These are phyloP conservation scores for Trichosporon sp. DNA, from an alignment of 1,284 basidiomycete genomes.

Conservation along the genomic window DNA sequence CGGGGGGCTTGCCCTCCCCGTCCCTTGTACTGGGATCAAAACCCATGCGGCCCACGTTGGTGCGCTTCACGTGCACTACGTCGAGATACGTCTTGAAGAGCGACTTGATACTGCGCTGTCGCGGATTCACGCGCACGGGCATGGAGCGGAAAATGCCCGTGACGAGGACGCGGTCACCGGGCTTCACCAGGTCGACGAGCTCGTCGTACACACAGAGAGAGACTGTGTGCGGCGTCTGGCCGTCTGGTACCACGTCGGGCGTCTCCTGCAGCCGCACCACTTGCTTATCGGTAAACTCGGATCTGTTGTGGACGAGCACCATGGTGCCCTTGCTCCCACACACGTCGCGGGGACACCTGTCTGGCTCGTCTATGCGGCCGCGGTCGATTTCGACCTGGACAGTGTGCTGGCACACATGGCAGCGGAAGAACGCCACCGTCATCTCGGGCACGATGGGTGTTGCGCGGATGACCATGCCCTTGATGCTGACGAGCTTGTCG, in stretches of 20 bases:
- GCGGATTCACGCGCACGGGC: conserved; percentile 86
- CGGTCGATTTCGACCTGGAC: conserved; percentile 92
- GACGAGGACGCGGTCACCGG: conserved; percentile 84
- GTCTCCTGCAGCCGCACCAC: conserved; percentile 94
- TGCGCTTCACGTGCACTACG: conserved; percentile 84
- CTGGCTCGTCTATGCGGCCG: conserved; percentile 89
- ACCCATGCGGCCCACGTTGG: conserved; percentile 63
- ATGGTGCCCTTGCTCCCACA: conserved; percentile 83
- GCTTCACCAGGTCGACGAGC: conserved; percentile 88
- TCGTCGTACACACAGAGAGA: conserved; percentile 95
- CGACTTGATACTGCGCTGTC: conserved; percentile 85
- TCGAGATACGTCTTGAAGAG: conserved; percentile 95
- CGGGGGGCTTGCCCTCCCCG: conserved; percentile 54
- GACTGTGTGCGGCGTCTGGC: conserved; percentile 96
- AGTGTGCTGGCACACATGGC: conserved; percentile 90
- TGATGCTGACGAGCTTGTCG: conserved; percentile 91
- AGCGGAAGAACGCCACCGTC: conserved; percentile 96
- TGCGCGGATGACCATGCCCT: conserved; percentile 93
- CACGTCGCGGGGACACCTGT: conserved; percentile 83
- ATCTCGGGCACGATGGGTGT: conserved; percentile 98
- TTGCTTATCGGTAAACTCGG: conserved; percentile 91
- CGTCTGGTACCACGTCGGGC: conserved; percentile 94
- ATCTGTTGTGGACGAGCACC: conserved; percentile 94
- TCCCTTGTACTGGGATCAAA: conserved; percentile 74
- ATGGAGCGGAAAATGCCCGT: conserved; percentile 93